A percentile compares a stretch with the other conserved stretches of the same genome.
These are phyloP conservation scores for Sporothrix brasiliensis DNA, from an alignment of 2,329 filamentous ascomycete species.

Conservation along the genomic window DNA sequence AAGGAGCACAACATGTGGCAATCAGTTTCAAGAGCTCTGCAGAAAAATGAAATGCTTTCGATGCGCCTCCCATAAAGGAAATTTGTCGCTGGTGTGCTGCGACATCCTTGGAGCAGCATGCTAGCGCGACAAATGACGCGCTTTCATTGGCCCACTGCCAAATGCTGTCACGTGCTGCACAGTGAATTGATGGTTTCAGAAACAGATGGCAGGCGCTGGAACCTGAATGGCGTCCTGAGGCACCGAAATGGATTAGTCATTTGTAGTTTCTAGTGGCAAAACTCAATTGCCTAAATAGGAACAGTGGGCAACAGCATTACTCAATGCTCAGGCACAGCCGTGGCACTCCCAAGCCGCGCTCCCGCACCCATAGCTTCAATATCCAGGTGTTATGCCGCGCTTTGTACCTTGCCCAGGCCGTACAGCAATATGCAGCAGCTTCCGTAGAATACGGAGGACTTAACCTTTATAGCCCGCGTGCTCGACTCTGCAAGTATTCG, in stretches of 20 bases:
- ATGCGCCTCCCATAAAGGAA: constrained; percentile 29
- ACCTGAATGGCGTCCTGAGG: constrained; percentile 22
- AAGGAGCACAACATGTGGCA: neutral
- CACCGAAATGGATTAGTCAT: constrained; percentile 17
- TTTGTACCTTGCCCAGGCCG: neutral
- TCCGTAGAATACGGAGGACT: neutral
- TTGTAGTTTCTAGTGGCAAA: neutral
- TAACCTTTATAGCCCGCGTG: too few species aligned
- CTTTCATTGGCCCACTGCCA: constrained; percentile 29
- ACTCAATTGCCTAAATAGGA: constrained; percentile 11
- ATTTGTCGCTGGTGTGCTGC: constrained; percentile 23
- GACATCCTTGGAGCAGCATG: constrained; percentile 10
- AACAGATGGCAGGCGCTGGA: constrained; percentile 22
- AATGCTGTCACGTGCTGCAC: constrained; percentile 20
- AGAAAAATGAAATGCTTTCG: constrained; percentile 27
- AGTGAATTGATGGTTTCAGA: neutral
- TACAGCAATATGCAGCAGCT: too few species aligned
- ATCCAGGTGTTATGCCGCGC: neutral
- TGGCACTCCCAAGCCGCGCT: too few species aligned
- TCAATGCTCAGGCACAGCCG: too few species aligned
- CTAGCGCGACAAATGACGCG: constrained; percentile 31
- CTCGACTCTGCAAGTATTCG: neutral
- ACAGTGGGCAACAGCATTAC: neutral
- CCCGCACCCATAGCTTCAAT: neutral
- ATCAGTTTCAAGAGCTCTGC: constrained; percentile 10